Conservation (phyloP, 768 basidiomycete genomes). For the Termitomyces eurrhizus region DNA sequence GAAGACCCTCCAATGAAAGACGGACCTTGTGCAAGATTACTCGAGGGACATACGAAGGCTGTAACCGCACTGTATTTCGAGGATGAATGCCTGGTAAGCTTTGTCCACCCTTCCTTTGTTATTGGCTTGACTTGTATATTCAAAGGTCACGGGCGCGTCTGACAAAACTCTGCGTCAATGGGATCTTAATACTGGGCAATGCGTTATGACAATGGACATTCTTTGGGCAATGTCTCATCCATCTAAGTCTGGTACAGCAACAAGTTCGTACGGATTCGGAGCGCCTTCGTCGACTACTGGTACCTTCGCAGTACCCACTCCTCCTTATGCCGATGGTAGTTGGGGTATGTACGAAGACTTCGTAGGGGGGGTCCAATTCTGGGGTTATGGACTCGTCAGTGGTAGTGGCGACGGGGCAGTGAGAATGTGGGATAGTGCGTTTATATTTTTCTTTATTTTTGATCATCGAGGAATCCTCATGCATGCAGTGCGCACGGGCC, state of each 20-base stretch:
- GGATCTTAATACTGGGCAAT: slow-evolving; percentile 97
- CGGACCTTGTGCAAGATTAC: slow-evolving; percentile 62
- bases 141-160: slow-evolving; percentile 91
- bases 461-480: neutral
- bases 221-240: slow-evolving; percentile 98
- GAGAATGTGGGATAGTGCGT: slow-evolving; percentile 99
- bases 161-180: slow-evolving; percentile 99
- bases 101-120: neutral
- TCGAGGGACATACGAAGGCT: slow-evolving; percentile 91
- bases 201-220: slow-evolving; percentile 99
- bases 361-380: slow-evolving; percentile 96
- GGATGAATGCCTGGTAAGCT: slow-evolving; percentile 81
- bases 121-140: slow-evolving; percentile 16
- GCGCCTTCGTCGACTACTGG: slow-evolving; percentile 49
- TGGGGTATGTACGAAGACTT: slow-evolving; percentile 98
- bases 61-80: slow-evolving; percentile 96
- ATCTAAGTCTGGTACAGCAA: slow-evolving; percentile 36
- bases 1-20: slow-evolving; percentile 35
- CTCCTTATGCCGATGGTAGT: slow-evolving; percentile 84
- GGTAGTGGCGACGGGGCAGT: slow-evolving; percentile 97
- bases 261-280: slow-evolving; percentile 46
- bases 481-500: slow-evolving; percentile 88
- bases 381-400: slow-evolving; percentile 96
- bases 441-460: neutral
- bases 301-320: slow-evolving; percentile 77